Percentiles rank a stretch among this genome's conserved stretches.
Evolutionary conservation across 1,284 basidiomycete genomes (phyloP).

Genomic region (Bondarzewia mesenterica): DNA sequence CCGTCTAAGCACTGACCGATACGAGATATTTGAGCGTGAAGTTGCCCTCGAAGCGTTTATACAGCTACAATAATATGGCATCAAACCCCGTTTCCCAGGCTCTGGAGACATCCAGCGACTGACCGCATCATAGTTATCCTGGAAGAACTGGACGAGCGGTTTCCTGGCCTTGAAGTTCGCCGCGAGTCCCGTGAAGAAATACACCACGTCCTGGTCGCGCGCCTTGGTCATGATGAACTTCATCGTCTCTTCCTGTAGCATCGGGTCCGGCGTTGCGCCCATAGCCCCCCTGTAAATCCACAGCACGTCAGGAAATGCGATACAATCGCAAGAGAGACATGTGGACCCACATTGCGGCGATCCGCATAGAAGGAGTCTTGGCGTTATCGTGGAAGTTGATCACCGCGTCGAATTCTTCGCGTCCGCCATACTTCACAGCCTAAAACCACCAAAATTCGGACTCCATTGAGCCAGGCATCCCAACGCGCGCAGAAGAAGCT

Average conservation of each 20-base stretch:
- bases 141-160: constrained; percentile 37
- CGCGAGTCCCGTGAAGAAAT: constrained; percentile 40
- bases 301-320: background rate
- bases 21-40: constrained; percentile 20
- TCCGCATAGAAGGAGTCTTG: constrained; percentile 62
- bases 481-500: background rate
- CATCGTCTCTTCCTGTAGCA: constrained; percentile 51
- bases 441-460: background rate
- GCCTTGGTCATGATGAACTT: constrained; percentile 46
- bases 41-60: background rate
- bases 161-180: constrained; percentile 37
- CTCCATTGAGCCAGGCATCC: background rate
- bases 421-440: constrained; percentile 35
- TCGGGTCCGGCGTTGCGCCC: constrained; percentile 35
- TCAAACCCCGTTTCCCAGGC: background rate
- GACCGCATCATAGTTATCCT: constrained; percentile 56
- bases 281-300: constrained; percentile 27
- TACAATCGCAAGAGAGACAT: background rate
- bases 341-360: constrained; percentile 55
- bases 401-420: constrained; percentile 71
- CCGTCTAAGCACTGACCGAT: background rate
- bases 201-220: constrained; percentile 59
- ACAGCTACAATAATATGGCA: background rate
- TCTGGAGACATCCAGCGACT: constrained; percentile 17
- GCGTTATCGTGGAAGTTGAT: constrained; percentile 67